Evolutionary conservation across 2,329 filamentous ascomycete species (phyloP), one percentile per base, ranked within the genome.

Genomic region (Fusarium penzigii): DNA sequence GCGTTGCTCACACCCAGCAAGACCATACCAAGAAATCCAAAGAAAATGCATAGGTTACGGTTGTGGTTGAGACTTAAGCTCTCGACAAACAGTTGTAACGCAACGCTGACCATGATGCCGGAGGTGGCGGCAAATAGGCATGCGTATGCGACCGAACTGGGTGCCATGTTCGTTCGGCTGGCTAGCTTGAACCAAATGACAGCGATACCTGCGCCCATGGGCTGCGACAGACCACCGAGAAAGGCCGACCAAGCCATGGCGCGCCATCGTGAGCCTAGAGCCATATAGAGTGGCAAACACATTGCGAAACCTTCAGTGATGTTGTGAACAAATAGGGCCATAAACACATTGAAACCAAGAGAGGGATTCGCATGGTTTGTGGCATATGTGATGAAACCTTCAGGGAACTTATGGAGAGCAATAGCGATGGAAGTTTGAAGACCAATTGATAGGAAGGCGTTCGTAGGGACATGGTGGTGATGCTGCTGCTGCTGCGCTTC

Each of bases 261-360:
- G 63, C 86, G 88, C 67, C 84, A 76, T 42, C 92, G 87, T 52
- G 86, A 93, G 56, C 87, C 83, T 32, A 97, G 83, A 1, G 94
- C 94, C 65, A 99, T 89, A 72, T 96, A 99, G 0, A 99, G 79
- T 0, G 94, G 94, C 1, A 99, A 76, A 0, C 92, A 91, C 81
- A 99, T 88, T 56, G 92, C 90, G 68, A 97, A 97, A 2, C 94
- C 94, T 75, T 99, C 94, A 29, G 91, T 92, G 65, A 99, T 96
- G 74, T 97, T 99, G 79, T 99, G 94, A 53, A 99, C 93, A 68
- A 96, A 96, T 8, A 99, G 82, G 1, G 94, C 93, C 71, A 97
- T 83, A 74, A 99, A 99, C 49, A 99, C 91, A 47, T 90, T 89
- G 71, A 96, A 85, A 17, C 94, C 94, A 0, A 99, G 83, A 0